A percentile compares a stretch with the other conserved stretches of the same genome.
Conservation (phyloP, 768 basidiomycete genomes). For the Collybia sordida region DNA sequence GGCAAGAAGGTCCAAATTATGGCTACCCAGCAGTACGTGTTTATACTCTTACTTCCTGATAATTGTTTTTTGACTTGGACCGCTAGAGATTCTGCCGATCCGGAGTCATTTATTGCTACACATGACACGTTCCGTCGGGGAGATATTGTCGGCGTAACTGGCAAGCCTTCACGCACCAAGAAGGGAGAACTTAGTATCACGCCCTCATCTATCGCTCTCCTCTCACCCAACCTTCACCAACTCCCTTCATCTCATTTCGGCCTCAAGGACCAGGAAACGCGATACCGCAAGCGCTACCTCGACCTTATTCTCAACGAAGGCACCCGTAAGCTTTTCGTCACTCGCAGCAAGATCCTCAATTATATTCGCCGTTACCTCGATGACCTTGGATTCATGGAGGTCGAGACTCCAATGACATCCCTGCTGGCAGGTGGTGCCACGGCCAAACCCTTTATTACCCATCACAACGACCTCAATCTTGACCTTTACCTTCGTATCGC, state of each 20-base stretch:
- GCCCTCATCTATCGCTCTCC: slow-evolving; percentile 77
- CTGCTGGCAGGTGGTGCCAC: slow-evolving; percentile 96
- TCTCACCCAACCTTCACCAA: slow-evolving; percentile 95
- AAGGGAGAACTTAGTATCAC: slow-evolving; percentile 94
- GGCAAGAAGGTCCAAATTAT: slow-evolving; percentile 94
- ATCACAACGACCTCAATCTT: slow-evolving; percentile 97
- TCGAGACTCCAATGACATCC: slow-evolving; percentile 98
- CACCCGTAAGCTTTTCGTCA: slow-evolving; percentile 88
- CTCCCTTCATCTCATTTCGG: slow-evolving; percentile 92
- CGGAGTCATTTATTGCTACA: slow-evolving; percentile 60
- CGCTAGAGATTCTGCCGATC: slow-evolving; percentile 61
- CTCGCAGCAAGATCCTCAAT: slow-evolving; percentile 87
- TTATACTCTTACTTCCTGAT: slow-evolving; percentile 7
- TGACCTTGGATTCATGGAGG: slow-evolving; percentile 92
- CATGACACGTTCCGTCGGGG: slow-evolving; percentile 93
- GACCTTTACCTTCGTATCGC: slow-evolving; percentile 97
- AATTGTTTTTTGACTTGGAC: neutral
- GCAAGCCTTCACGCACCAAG: slow-evolving; percentile 88
- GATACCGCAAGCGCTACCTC: slow-evolving; percentile 98
- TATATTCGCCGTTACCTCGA: slow-evolving; percentile 92
- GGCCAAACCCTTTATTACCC: slow-evolving; percentile 98
- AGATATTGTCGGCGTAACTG: slow-evolving; percentile 93
- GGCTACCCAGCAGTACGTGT: slow-evolving; percentile 79
- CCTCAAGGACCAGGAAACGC: slow-evolving; percentile 94
- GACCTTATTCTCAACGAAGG: slow-evolving; percentile 94